A percentile compares a stretch with the other conserved stretches of the same genome.
Conservation (phyloP, 768 basidiomycete species). For the Termitomyces sp. region DNA sequence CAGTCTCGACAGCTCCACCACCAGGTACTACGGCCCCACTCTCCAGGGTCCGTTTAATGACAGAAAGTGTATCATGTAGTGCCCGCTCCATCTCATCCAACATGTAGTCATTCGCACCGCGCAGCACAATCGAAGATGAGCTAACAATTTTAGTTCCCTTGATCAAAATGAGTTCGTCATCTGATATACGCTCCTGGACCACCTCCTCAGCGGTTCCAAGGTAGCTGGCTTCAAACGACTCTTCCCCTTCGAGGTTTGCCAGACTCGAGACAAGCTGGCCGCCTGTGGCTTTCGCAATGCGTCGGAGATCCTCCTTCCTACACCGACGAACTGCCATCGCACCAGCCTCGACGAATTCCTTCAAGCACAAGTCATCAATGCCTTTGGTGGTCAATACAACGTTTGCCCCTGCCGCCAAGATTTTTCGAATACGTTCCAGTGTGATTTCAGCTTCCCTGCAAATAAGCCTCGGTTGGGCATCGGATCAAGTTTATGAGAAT, state of each 20-base stretch:
- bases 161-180: slow-evolving; percentile 95
- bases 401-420: slow-evolving; percentile 92
- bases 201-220: slow-evolving; percentile 96
- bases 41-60: slow-evolving; percentile 96
- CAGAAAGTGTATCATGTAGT: slow-evolving; percentile 88
- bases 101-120: slow-evolving; percentile 99
- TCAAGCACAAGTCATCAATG: slow-evolving; percentile 95
- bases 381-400: slow-evolving; percentile 97
- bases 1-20: slow-evolving; percentile 95
- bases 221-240: slow-evolving; percentile 90
- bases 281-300: slow-evolving; percentile 96
- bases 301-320: slow-evolving; percentile 93
- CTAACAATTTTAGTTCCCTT: slow-evolving; percentile 97
- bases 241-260: slow-evolving; percentile 96
- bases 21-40: slow-evolving; percentile 95
- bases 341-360: slow-evolving; percentile 98
- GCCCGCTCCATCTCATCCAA: slow-evolving; percentile 99
- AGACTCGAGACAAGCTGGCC: slow-evolving; percentile 89
- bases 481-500: background rate
- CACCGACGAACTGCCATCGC: slow-evolving; percentile 98
- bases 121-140: slow-evolving; percentile 87
- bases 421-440: slow-evolving; percentile 92
- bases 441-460: slow-evolving; percentile 92
- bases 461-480: background rate
- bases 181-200: slow-evolving; percentile 94